Conservation (phyloP, 805 yeast species). For the Candida ovalis region DNA sequence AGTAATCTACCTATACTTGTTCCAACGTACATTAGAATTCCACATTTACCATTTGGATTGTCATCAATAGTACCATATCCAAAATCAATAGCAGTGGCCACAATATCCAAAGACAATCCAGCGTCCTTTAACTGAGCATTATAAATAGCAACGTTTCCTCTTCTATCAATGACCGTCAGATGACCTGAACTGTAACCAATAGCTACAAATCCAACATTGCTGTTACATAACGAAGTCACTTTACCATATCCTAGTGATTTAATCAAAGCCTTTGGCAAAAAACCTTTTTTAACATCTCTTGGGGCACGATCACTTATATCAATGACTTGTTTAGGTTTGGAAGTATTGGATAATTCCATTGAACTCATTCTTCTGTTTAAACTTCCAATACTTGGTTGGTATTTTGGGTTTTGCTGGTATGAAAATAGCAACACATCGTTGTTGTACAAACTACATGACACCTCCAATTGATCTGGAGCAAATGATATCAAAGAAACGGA, state of each 20-base stretch:
- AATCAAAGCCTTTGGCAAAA: conserved; percentile 52
- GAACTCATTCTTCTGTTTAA: conserved; percentile 25
- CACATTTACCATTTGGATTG: conserved; percentile 67
- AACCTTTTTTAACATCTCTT: conserved; percentile 49
- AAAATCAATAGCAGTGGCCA: conserved; percentile 64
- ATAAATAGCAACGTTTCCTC: conserved; percentile 58
- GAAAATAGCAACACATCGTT: conserved; percentile 78
- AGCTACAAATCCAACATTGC: conserved; percentile 81
- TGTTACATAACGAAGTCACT: conserved; percentile 61
- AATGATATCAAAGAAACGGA: conserved; percentile 61
- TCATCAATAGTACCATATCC: conserved; percentile 53
- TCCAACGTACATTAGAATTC: conserved; percentile 73
- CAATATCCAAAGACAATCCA: conserved; percentile 26
- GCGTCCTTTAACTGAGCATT: conserved; percentile 29
- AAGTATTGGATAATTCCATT: conserved; percentile 28
- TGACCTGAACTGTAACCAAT: conserved; percentile 77
- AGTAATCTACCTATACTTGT: conserved; percentile 70
- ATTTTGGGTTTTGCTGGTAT: conserved; percentile 54
- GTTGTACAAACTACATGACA: conserved; percentile 60
- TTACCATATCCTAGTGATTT: conserved; percentile 38
- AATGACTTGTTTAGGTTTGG: conserved; percentile 27
- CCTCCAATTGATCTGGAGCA: conserved; percentile 73
- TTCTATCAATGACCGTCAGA: conserved; percentile 67
- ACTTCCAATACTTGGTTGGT: conserved; percentile 31
- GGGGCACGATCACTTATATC: conserved; percentile 57